Evolutionary conservation across 2,329 filamentous ascomycete genomes (phyloP).

Genomic region (Penicillium sp.): DNA sequence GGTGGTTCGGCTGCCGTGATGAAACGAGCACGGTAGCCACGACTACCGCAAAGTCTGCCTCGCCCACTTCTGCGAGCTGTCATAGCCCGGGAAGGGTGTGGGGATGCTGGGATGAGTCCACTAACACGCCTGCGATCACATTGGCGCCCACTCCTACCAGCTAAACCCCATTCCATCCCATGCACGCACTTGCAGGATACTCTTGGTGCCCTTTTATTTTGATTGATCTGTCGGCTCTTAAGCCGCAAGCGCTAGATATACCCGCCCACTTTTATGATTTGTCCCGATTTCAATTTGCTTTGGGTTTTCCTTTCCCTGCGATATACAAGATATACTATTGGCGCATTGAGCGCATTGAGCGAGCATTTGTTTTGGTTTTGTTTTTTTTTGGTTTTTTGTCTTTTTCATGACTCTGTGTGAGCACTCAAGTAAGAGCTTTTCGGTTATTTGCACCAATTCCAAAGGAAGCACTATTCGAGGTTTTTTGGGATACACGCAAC

Average conservation of each 20-base stretch:
- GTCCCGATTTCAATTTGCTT: background rate
- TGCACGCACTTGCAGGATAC: background rate
- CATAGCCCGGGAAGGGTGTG: background rate
- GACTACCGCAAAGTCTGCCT: background rate
- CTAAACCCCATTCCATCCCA: background rate
- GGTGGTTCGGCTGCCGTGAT: conserved; percentile 37
- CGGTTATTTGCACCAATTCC: no score
- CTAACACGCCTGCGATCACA: background rate
- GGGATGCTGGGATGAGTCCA: background rate
- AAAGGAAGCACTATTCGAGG: background rate
- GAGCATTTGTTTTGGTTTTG: background rate
- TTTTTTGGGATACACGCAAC: background rate
- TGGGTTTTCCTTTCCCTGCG: background rate
- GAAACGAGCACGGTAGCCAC: conserved; percentile 12
- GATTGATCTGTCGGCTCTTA: background rate
- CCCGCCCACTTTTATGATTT: conserved; percentile 5
- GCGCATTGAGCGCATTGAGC: conserved; percentile 7
- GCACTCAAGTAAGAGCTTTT: background rate
- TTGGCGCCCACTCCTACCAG: background rate
- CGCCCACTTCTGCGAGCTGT: background rate
- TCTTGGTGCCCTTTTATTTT: background rate
- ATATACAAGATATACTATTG: conserved; percentile 4
- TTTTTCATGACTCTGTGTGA: background rate
- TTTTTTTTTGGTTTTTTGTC: background rate
- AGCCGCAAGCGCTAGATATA: conserved; percentile 2